A percentile compares a stretch with the other conserved stretches of the same genome.
Conservation (phyloP, 345 rosid genomes). For the Eucalyptus brandiana region DNA sequence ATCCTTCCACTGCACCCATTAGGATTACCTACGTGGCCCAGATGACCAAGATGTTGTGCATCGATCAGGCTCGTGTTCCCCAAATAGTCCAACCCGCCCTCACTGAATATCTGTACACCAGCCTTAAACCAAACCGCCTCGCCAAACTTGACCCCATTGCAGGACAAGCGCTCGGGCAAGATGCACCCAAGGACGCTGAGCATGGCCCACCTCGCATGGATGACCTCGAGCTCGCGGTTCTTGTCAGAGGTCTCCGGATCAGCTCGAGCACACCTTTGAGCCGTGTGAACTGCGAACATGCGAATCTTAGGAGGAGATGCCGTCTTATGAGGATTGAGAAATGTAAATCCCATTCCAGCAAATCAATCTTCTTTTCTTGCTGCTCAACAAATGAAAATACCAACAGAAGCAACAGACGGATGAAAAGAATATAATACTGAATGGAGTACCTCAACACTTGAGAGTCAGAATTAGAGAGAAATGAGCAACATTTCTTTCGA, state of each 20-base stretch:
- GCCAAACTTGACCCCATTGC: neutral
- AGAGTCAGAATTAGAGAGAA: neutral
- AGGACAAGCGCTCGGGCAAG: neutral
- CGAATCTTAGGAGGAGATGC: too few relatives aligned
- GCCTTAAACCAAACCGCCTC: conserved; percentile 1
- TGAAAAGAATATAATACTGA: neutral
- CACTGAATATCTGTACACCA: neutral
- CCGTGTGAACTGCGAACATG: neutral
- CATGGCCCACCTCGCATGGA: conserved; percentile 1
- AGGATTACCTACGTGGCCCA: neutral
- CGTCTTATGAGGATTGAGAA: too few relatives aligned
- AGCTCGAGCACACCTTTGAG: neutral
- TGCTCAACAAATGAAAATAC: neutral
- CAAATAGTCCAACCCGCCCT: neutral
- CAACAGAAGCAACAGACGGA: neutral
- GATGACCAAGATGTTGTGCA: neutral
- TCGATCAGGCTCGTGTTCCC: neutral
- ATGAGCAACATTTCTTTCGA: neutral
- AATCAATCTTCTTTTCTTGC: too few relatives aligned
- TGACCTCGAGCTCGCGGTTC: neutral
- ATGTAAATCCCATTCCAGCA: too few relatives aligned
- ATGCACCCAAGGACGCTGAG: neutral
- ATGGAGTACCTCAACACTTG: neutral
- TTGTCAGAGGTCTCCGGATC: neutral
- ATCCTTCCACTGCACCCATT: conserved; percentile 3